phyloP scores from a whole-genome alignment of 768 basidiomycete species.

The Leucocoprinus leucothites region DNA sequence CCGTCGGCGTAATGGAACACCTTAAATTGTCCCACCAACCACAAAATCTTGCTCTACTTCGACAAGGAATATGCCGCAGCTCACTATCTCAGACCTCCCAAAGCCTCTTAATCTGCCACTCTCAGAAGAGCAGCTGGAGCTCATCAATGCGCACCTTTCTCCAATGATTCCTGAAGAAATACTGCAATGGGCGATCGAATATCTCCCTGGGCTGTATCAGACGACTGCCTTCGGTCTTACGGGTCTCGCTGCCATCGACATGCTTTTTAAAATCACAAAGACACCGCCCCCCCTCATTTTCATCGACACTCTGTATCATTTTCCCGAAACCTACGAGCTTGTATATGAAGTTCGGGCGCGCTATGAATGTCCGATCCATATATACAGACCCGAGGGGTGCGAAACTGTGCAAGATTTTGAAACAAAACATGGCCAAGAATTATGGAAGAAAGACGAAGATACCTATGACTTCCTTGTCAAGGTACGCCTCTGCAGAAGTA shows the following conservation, averaged over 20 bases:
- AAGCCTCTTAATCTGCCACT: constrained; percentile 57
- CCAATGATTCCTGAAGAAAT: constrained; percentile 79
- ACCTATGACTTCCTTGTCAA: constrained; percentile 92
- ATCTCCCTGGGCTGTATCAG: constrained; percentile 81
- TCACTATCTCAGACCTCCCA: constrained; percentile 23
- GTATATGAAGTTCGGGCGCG: constrained; percentile 74
- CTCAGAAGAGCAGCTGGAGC: constrained; percentile 50
- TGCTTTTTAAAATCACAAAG: constrained; percentile 81
- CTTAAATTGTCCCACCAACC: neutral
- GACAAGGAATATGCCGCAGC: neutral
- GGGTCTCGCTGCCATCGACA: constrained; percentile 90
- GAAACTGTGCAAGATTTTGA: constrained; percentile 73
- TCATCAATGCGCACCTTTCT: constrained; percentile 74
- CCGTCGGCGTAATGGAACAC: neutral
- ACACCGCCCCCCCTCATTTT: constrained; percentile 85
- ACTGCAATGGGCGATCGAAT: constrained; percentile 77
- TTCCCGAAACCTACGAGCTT: constrained; percentile 87
- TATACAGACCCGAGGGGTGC: constrained; percentile 78
- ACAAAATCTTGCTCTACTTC: neutral
- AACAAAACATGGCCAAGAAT: constrained; percentile 65
- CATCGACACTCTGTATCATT: constrained; percentile 96
- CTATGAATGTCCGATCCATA: constrained; percentile 71
- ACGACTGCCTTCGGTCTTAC: constrained; percentile 98
- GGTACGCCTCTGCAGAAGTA: constrained; percentile 38
- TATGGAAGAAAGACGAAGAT: constrained; percentile 89